Evolutionary conservation across 2,329 filamentous ascomycete species (phyloP), one percentile per base, ranked within the genome.

Genomic region (Pseudogymnoascus sp.): DNA sequence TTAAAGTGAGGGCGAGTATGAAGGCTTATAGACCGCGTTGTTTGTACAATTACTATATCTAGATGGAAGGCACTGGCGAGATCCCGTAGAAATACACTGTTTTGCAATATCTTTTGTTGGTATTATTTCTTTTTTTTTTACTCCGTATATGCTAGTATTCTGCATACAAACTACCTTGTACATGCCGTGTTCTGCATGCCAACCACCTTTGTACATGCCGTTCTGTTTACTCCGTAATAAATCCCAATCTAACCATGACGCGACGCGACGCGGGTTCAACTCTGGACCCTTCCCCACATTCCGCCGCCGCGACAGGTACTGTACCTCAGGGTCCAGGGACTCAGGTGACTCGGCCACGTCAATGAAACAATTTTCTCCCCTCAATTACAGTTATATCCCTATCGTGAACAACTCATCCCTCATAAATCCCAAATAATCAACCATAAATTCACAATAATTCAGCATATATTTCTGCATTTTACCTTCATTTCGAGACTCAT

Each of bases 21-120:
- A 65, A 60, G 59, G 63, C 66, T 60, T 59, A 70, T 71, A 72
- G 67, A 68, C 65, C 68, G 68, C 21, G 21, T 21, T 21, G 21
- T 33, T 33, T 55, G 48, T 55, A 55, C 29, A 33, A 55, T 55
- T 55, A 55, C 48, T 55, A 55, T 55, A 55, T 55, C 48, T 55
- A 55, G 48, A 55, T 55, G 29, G 48, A 55, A 15, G 29, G 29
- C 48, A 35, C n/a, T 33, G 29, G 48, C 31, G n/a, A 33, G 48
- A 55, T 55, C 4, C 21, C 48, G 48, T 33, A 33, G n/a, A 55
- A 55, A 55, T 55, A 33, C 48, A 35, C 29, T 55, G 48, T 55
- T 55, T 55, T 55, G 48, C 29, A 55, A 55, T 55, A 13, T 33
- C 7, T 12, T 29, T 21, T 21, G 21, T 21, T 21, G 21, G 21